Percentiles rank a stretch among this genome's conserved stretches.
Conservation (phyloP, 352 stramenopile species). For the Halophytophthora polymorphica region DNA sequence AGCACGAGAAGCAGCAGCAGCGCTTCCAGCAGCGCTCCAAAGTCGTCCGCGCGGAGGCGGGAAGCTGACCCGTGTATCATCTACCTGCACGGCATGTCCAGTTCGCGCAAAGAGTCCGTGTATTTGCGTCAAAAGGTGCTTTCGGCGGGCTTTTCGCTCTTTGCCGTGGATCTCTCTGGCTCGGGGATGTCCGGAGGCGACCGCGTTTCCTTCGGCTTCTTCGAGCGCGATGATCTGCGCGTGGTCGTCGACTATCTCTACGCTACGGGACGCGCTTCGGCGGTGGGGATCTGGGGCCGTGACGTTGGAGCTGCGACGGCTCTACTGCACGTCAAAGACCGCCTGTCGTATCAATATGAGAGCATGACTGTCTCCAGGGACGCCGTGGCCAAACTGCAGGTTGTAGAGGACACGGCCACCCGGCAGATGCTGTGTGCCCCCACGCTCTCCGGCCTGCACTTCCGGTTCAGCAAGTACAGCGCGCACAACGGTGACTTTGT, state of each 20-base stretch:
- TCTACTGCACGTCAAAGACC: slow-evolving; percentile 50
- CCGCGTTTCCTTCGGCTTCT: slow-evolving; percentile 65
- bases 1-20: slow-evolving; percentile 26
- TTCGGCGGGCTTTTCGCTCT: slow-evolving; percentile 58
- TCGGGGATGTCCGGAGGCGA: slow-evolving; percentile 65
- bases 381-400: slow-evolving; percentile 34
- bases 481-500: slow-evolving; percentile 65
- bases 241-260: slow-evolving; percentile 64
- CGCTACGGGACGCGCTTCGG: slow-evolving; percentile 46
- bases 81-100: slow-evolving; percentile 80
- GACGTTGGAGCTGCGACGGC: slow-evolving; percentile 56
- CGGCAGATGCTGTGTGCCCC: slow-evolving; percentile 49
- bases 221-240: slow-evolving; percentile 64
- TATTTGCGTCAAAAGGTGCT: slow-evolving; percentile 61
- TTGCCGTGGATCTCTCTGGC: slow-evolving; percentile 69
- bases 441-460: slow-evolving; percentile 36
- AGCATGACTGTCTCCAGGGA: slow-evolving; percentile 35
- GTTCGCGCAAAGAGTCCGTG: slow-evolving; percentile 69
- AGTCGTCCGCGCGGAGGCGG: not conserved
- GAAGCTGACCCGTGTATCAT: slow-evolving; percentile 50
- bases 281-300: slow-evolving; percentile 62
- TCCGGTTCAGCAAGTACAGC: slow-evolving; percentile 56
- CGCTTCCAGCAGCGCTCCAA: slow-evolving; percentile 13
- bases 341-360: slow-evolving; percentile 43
- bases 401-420: slow-evolving; percentile 41